phyloP scores from a whole-genome alignment of 345 rosid species.

The Toxicodendron radicans region DNA sequence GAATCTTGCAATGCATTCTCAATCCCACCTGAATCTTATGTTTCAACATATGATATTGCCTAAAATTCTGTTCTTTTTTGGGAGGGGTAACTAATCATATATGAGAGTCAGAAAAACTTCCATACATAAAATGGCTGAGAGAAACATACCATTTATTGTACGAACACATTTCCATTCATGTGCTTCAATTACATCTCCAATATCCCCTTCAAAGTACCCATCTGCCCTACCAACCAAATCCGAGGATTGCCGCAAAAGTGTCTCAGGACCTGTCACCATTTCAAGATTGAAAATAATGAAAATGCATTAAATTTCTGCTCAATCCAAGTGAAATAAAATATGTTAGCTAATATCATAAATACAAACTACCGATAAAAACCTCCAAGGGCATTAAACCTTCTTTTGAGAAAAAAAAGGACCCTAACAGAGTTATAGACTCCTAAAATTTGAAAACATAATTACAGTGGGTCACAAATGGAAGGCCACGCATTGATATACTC shows the following conservation, averaged over 20 bases:
- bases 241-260: conserved; percentile 75
- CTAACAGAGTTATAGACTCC: neutral
- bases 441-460: neutral
- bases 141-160: conserved; percentile 63
- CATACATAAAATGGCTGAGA: neutral
- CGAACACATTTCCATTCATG: conserved; percentile 92
- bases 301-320: neutral
- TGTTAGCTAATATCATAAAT: neutral
- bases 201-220: conserved; percentile 61
- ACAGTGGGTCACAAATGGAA: neutral
- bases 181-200: conserved; percentile 86
- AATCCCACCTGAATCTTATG: too few species aligned
- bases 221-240: conserved; percentile 42
- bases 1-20: too few species aligned
- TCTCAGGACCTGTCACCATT: conserved; percentile 71
- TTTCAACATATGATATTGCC: too few species aligned
- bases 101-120: too few species aligned
- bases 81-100: too few species aligned
- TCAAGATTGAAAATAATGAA: conserved; percentile 8
- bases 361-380: neutral
- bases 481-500: neutral
- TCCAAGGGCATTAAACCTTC: neutral
- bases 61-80: too few species aligned
- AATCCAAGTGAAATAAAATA: neutral
- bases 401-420: neutral